Evolutionary conservation across 495 filamentous ascomycete genomes (phyloP), one percentile per base, ranked within the genome.

Genomic region (Hypoxylon trugodes): DNA sequence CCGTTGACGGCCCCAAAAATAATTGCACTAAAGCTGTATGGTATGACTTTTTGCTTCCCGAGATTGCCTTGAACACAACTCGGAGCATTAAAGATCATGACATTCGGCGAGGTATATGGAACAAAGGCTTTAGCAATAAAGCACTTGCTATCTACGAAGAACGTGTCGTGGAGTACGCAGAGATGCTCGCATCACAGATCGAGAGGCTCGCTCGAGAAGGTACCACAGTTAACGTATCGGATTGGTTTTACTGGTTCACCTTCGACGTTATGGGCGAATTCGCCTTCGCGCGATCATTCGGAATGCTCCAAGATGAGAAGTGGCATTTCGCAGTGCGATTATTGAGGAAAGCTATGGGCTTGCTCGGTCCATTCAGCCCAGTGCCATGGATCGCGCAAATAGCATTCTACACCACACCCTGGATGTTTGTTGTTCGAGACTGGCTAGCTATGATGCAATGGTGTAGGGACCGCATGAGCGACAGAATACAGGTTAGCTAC

Each of bases 191-290:
- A 13, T 25, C 50, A 0, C 61, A 71, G 18, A 65, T 77, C 19
- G 51, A 62, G 8, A 53, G 65, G 19, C 50, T 70, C 16, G 41
- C 36, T 0, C 8, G 46, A n/a, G 4, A 45, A 28, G 52, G 50
- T 32, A 40, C 54, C 13, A 57, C 74, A 0, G 16, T 77, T 16
- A 58, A 69, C 10, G 61, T 71, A 0, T 70, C 72, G 2, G 65
- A 75, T 6, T 66, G 73, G 46, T 69, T 77, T 33, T 66, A 69
- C 25, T 77, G 69, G 64, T 75, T 74, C 25, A 66, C 72, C 1
- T 81, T 79, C 47, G 78, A 81, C 33, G 72, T 79, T 0, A 76
- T 82, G 65, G 74, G 77, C 16, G 75, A 79, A 13, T 73, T 80
- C 13, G 76, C 75, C 10, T 80, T 81, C 63, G 72, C 47, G 3